Conservation (phyloP, 1,284 basidiomycete genomes). For the Caloboletus inedulis region DNA sequence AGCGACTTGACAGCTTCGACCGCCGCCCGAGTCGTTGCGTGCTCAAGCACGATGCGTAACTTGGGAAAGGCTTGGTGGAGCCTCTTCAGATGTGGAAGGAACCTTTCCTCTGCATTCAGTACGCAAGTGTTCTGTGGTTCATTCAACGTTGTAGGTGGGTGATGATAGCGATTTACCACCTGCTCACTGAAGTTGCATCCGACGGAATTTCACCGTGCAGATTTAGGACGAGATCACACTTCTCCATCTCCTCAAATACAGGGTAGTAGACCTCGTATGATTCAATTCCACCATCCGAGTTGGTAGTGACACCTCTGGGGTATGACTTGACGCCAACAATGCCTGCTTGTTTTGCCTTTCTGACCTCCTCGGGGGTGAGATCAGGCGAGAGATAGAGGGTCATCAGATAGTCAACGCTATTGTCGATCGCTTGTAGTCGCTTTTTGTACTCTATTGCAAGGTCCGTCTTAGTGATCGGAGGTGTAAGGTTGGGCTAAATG, state of each 20-base stretch:
- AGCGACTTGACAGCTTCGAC: conserved; percentile 88
- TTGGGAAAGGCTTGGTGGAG: conserved; percentile 87
- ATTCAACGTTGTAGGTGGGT: conserved; percentile 3
- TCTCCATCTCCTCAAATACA: conserved; percentile 94
- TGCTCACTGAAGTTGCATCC: conserved; percentile 69
- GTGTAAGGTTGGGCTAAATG: conserved; percentile 86
- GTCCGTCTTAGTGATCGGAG: conserved; percentile 86
- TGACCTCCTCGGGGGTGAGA: conserved; percentile 88
- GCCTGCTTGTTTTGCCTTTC: conserved; percentile 83
- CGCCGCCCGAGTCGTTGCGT: conserved; percentile 96
- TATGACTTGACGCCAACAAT: conserved; percentile 97
- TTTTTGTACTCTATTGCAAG: conserved; percentile 82
- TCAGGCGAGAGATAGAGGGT: conserved; percentile 92
- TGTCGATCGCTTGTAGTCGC: conserved; percentile 73
- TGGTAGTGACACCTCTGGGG: conserved; percentile 96
- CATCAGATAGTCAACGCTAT: conserved; percentile 86
- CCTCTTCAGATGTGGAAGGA: conserved; percentile 85
- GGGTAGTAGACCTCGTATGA: conserved; percentile 95
- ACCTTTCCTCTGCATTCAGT: conserved; percentile 90
- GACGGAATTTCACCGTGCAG: conserved; percentile 97
- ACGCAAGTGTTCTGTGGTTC: conserved; percentile 79
- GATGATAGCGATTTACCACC: conserved; percentile 1
- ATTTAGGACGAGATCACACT: conserved; percentile 91
- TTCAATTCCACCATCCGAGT: conserved; percentile 95
- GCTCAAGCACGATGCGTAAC: conserved; percentile 95